A percentile compares a stretch with the other conserved stretches of the same genome.
Evolutionary conservation across 2,329 filamentous ascomycete genomes (phyloP).

Genomic region (Curvularia lunata): DNA sequence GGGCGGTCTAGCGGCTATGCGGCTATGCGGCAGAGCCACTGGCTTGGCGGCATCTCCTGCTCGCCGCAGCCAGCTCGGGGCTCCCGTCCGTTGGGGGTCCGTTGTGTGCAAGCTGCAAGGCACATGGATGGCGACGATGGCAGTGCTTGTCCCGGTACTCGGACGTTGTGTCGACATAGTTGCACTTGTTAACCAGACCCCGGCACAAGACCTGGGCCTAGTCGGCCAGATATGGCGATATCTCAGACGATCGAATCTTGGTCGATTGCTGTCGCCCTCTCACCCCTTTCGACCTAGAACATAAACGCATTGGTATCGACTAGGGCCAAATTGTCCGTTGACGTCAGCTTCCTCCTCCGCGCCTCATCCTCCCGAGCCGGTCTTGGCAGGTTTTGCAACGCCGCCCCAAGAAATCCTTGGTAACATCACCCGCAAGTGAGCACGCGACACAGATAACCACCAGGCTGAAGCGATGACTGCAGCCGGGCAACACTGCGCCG

Average conservation of each 20-base stretch:
- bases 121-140: background rate
- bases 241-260: conserved; percentile 8
- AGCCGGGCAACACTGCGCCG: background rate
- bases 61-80: background rate
- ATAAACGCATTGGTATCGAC: background rate
- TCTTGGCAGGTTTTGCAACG: background rate
- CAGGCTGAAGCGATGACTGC: conserved; percentile 3
- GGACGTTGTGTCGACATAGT: background rate
- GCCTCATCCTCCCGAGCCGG: background rate
- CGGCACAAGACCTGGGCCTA: conserved; percentile 6
- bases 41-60: background rate
- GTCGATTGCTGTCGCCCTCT: background rate
- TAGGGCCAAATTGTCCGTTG: conserved; percentile 3
- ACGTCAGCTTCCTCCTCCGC: conserved; percentile 6
- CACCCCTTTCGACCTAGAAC: conserved; percentile 1
- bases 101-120: background rate
- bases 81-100: background rate
- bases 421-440: background rate
- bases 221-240: conserved; percentile 1
- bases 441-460: background rate
- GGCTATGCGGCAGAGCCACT: background rate
- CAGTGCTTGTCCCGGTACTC: background rate
- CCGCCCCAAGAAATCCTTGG: background rate
- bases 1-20: background rate
- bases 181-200: background rate